phyloP scores from a whole-genome alignment of 805 yeast genomes.

The Wickerhamomyces alni region DNA sequence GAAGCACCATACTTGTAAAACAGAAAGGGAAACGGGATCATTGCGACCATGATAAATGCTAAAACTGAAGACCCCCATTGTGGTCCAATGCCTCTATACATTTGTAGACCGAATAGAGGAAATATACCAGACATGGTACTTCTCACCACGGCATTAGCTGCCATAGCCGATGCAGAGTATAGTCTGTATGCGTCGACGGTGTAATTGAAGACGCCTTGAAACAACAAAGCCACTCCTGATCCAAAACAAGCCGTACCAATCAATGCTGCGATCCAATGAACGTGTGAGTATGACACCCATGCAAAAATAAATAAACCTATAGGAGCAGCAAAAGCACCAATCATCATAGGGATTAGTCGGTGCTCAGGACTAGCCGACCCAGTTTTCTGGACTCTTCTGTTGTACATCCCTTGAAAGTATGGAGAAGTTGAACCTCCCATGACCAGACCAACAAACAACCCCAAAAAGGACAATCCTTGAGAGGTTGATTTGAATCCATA shows the following conservation, averaged over 20 bases:
- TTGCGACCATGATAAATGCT: constrained; percentile 41
- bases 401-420: constrained; percentile 36
- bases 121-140: constrained; percentile 49
- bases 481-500: constrained; percentile 46
- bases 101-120: constrained; percentile 52
- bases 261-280: constrained; percentile 71
- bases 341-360: constrained; percentile 51
- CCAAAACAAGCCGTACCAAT: constrained; percentile 75
- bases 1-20: constrained; percentile 43
- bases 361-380: constrained; percentile 54
- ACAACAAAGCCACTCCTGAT: constrained; percentile 58
- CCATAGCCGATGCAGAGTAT: constrained; percentile 47
- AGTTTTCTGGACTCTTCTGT: constrained; percentile 35
- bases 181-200: constrained; percentile 57
- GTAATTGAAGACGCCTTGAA: constrained; percentile 62
- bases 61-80: constrained; percentile 54
- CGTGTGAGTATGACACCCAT: constrained; percentile 55
- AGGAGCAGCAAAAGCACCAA: constrained; percentile 63
- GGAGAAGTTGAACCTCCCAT: constrained; percentile 39
- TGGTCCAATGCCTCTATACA: constrained; percentile 48
- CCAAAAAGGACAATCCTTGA: constrained; percentile 61
- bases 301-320: constrained; percentile 69
- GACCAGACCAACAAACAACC: constrained; percentile 46
- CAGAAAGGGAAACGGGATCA: constrained; percentile 51
- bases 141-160: constrained; percentile 46